Evolutionary conservation across 768 basidiomycete genomes (phyloP), one percentile per base, ranked within the genome.

Genomic region (Russula earlei): DNA sequence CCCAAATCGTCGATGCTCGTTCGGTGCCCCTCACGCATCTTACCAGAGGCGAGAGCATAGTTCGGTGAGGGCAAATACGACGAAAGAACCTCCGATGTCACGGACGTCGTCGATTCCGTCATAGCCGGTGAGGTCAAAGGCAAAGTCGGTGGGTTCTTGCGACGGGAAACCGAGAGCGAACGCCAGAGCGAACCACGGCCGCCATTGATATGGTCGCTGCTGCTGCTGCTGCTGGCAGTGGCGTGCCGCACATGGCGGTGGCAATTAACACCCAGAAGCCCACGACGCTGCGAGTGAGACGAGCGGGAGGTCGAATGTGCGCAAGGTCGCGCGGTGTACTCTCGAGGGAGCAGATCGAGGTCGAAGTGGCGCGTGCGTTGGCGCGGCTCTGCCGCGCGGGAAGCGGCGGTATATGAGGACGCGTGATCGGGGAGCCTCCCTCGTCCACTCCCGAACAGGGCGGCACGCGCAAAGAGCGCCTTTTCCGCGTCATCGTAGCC

Each of bases 51-150:
- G n/a, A 9, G 29, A 22, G 19, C 50, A 34, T 55, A 48, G n/a
- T 38, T 44, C 10, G 60, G 58, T 14, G 60, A 62, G 49, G 60
- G 58, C 34, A 62, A 46, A 41, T 62, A 62, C 38, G 60, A 62
- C 34, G 58, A 31, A 49, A 62, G 58, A 29, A 62, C 49, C 42
- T 52, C 58, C 11, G 58, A 54, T 15, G 58, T 60, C 22, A 58
- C 58, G 20, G 58, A 54, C 37, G 49, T 42, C 24, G 53, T 53
- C 15, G 50, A 57, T 37, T 34, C 53, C 4, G 60, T 60, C 58
- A 54, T 27, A 11, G 58, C 41, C 17, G 49, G 60, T 20, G 56
- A 53, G 7, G 34, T 6, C 36, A 49, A n/a, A 44, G 40, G 15
- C 17, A 45, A 48, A 24, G 34, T 27, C 5, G 34, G 27, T 1